A percentile compares a stretch with the other conserved stretches of the same genome.
phyloP scores from a whole-genome alignment of 495 filamentous ascomycete genomes.

The Penicillium angulare region DNA sequence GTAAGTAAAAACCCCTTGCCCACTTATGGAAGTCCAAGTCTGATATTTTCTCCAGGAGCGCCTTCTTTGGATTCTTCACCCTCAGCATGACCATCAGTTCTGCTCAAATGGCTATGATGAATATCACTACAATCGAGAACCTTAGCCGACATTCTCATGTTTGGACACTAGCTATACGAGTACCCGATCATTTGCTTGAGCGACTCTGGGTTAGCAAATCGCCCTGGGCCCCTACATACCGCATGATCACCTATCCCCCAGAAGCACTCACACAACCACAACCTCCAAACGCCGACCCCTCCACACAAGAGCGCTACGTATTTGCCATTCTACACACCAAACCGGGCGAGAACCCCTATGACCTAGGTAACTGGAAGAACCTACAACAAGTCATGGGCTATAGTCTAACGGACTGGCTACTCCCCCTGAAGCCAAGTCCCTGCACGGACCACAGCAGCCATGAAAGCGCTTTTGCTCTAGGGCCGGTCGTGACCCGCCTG shows the following conservation, averaged over 20 bases:
- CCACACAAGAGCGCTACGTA: conserved; percentile 46
- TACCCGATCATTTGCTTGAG: conserved; percentile 52
- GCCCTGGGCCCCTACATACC: conserved; percentile 43
- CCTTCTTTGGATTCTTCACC: conserved; percentile 74
- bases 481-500: conserved; percentile 51
- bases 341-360: conserved; percentile 78
- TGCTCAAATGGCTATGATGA: conserved; percentile 63
- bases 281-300: conserved; percentile 10
- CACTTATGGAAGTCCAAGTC: background rate
- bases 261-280: conserved; percentile 13
- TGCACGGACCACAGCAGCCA: conserved; percentile 51
- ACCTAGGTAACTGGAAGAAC: conserved; percentile 65
- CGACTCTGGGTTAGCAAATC: conserved; percentile 30
- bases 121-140: conserved; percentile 81
- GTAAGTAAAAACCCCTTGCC: conserved; percentile 34
- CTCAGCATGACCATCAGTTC: conserved; percentile 70
- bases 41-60: conserved; percentile 38
- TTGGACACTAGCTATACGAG: conserved; percentile 74
- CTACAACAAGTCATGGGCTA: conserved; percentile 74
- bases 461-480: conserved; percentile 48
- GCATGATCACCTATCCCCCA: conserved; percentile 46
- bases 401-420: conserved; percentile 66
- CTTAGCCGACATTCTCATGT: conserved; percentile 59
- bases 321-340: conserved; percentile 75
- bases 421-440: conserved; percentile 67